Evolutionary conservation across 768 basidiomycete genomes (phyloP), one percentile per base, ranked within the genome.

Genomic region (Leccinum fibrillosum): DNA sequence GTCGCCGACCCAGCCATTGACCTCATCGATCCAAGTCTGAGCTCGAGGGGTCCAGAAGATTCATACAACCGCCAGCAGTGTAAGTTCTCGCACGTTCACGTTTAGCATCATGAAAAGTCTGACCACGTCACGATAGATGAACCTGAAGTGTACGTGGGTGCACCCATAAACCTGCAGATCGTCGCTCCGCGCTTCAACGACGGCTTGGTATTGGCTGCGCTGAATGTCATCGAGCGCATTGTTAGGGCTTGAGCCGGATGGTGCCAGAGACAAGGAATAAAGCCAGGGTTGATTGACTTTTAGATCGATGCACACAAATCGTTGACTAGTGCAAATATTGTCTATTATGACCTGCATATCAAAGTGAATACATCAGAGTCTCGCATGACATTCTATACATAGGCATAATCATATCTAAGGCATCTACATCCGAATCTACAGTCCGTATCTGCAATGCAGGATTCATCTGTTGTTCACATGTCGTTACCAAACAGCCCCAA

Each of bases 1-100:
- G 39, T 58, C 17, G 61, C 56, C 48, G 67, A 74, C 54, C 64
- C 74, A 42, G 44, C 62, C 2, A 4, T 70, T 6, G 74, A 75
- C 28, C 15, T 53, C 21, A 13, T 56, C 19, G 45, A 63, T 47
- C 48, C 66, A 8, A 21, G 30, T 12, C 30, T 50, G 13, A 32
- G 12, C 19, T 50, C 49, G 30, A 32, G 21, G 6, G 30, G 49
- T 12, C 57, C 63, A 4, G 69, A 65, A 0, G 70, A 70, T 42
- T 57, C 57, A 2, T 65, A 59, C 35, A 64, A 69, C 17, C 58
- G 39, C 13, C 35, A 56, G 1, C 26, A 58, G 10, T 70, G 69
- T 70, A 49, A 32, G 68, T 61, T n/a, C 2, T n/a, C 9, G 4
- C 21, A 2, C 13, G 3, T 25, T 44, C 17, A 6, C 5, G 15